Conservation (phyloP, 2,329 filamentous ascomycete genomes). For the Westerdykella aurantiaca region DNA sequence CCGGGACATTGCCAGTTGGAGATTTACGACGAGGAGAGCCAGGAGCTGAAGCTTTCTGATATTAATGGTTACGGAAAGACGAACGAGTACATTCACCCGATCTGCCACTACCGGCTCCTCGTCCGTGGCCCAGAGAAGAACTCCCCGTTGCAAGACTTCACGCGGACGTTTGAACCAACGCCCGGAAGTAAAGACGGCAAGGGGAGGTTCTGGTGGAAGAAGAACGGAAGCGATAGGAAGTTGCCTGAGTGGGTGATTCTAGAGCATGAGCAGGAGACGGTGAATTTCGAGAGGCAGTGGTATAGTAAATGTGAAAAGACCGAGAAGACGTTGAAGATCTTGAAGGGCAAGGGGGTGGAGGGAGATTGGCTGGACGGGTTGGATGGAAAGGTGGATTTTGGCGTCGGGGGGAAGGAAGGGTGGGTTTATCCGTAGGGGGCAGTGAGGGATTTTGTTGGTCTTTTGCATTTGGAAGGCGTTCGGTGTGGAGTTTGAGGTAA, state of each 20-base stretch:
- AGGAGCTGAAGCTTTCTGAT: conserved; percentile 32
- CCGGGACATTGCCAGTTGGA: conserved; percentile 43
- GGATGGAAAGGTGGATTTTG: conserved; percentile 23
- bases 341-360: conserved; percentile 11
- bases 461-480: no score
- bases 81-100: conserved; percentile 48
- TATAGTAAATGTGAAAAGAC: conserved; percentile 23
- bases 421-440: conserved; percentile 9
- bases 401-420: conserved; percentile 12
- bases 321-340: conserved; percentile 7
- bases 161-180: conserved; percentile 12
- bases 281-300: conserved; percentile 29
- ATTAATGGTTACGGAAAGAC: conserved; percentile 39
- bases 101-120: conserved; percentile 24
- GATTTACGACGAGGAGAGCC: conserved; percentile 23
- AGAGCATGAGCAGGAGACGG: conserved; percentile 9
- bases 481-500: no score
- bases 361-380: conserved; percentile 20
- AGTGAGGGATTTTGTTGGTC: no score
- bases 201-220: conserved; percentile 25
- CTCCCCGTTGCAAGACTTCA: conserved; percentile 20
- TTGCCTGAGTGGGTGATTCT: conserved; percentile 31
- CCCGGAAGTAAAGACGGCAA: conserved; percentile 7
- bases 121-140: conserved; percentile 20
- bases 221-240: conserved; percentile 7